phyloP scores from a whole-genome alignment of 768 basidiomycete genomes.

The Hericium alpestre region DNA sequence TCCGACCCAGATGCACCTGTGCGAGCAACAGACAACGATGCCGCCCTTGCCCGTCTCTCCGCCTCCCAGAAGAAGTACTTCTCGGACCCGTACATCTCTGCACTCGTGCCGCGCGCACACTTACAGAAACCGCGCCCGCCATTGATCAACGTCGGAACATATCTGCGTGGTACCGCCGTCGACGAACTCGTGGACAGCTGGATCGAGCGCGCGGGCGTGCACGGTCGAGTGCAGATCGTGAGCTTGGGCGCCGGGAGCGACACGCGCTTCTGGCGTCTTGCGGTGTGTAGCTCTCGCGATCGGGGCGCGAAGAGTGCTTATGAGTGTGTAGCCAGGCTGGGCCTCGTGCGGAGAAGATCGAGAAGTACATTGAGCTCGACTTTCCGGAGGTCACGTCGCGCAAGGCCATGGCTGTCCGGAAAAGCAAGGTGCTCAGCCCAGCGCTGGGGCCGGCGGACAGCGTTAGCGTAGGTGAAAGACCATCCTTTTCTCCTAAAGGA shows the following conservation, averaged over 20 bases:
- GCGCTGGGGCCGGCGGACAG: slow-evolving; percentile 37
- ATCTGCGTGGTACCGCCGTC: slow-evolving; percentile 70
- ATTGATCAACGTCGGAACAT: slow-evolving; percentile 92
- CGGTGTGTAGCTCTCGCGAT: slow-evolving; percentile 41
- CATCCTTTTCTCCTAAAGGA: no score
- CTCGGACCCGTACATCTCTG: slow-evolving; percentile 58
- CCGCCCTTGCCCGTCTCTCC: slow-evolving; percentile 75
- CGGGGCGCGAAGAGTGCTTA: background rate
- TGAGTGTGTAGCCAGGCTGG: slow-evolving; percentile 37
- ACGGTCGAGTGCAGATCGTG: slow-evolving; percentile 63
- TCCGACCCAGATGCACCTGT: slow-evolving; percentile 49
- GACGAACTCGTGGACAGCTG: slow-evolving; percentile 64
- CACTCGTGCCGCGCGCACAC: slow-evolving; percentile 60
- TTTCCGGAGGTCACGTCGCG: slow-evolving; percentile 76
- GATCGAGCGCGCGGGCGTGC: slow-evolving; percentile 28
- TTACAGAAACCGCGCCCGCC: slow-evolving; percentile 58
- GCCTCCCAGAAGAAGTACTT: slow-evolving; percentile 77
- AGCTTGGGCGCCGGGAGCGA: slow-evolving; percentile 94
- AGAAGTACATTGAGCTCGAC: slow-evolving; percentile 78
- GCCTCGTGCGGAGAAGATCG: slow-evolving; percentile 35
- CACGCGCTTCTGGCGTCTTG: slow-evolving; percentile 86
- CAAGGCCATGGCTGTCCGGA: slow-evolving; percentile 75
- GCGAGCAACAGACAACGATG: slow-evolving; percentile 75
- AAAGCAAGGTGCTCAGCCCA: slow-evolving; percentile 45
- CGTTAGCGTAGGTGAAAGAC: slow-evolving; percentile 32